Conservation (phyloP, 768 basidiomycete species). For the Russula earlei region DNA sequence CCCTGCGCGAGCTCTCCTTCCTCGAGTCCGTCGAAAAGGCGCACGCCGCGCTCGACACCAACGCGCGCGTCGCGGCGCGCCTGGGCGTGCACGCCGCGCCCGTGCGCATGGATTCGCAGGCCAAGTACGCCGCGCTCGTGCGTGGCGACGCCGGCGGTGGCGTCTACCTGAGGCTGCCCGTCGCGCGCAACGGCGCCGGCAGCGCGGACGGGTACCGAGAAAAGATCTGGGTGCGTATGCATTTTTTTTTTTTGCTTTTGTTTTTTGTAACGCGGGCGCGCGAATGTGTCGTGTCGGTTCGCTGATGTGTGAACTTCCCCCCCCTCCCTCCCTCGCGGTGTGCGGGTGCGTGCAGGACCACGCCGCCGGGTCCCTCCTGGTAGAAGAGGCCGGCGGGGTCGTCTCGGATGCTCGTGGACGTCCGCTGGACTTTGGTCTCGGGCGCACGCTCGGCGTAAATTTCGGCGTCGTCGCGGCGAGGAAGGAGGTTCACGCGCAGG, state of each 20-base stretch:
- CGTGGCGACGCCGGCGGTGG: conserved; percentile 66
- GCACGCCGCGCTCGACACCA: conserved; percentile 86
- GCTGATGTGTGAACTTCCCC: too few relatives aligned
- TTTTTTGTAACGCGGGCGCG: too few relatives aligned
- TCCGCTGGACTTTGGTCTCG: conserved; percentile 76
- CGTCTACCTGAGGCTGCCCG: conserved; percentile 73
- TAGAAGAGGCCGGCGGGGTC: conserved; percentile 85
- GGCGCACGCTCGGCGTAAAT: conserved; percentile 78
- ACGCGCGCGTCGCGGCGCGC: conserved; percentile 56
- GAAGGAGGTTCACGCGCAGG: conserved; percentile 54
- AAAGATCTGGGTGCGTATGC: conserved; percentile 80
- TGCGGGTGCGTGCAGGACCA: conserved; percentile 53
- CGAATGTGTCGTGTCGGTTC: too few relatives aligned
- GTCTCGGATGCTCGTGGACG: conserved; percentile 76
- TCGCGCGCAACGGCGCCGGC: conserved; percentile 31
- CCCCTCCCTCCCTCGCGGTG: neutral
- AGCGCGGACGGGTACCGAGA: conserved; percentile 73
- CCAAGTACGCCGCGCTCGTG: conserved; percentile 83
- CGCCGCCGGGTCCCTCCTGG: conserved; percentile 74
- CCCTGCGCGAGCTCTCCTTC: conserved; percentile 46
- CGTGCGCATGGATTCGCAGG: conserved; percentile 90
- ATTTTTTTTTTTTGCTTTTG: neutral
- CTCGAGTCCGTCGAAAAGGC: conserved; percentile 90
- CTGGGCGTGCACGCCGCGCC: conserved; percentile 58
- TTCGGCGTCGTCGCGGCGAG: conserved; percentile 81